Evolutionary conservation across 169 alveolate species (phyloP), one percentile per base, ranked within the genome.

Genomic region (Plasmodium vivax): DNA sequence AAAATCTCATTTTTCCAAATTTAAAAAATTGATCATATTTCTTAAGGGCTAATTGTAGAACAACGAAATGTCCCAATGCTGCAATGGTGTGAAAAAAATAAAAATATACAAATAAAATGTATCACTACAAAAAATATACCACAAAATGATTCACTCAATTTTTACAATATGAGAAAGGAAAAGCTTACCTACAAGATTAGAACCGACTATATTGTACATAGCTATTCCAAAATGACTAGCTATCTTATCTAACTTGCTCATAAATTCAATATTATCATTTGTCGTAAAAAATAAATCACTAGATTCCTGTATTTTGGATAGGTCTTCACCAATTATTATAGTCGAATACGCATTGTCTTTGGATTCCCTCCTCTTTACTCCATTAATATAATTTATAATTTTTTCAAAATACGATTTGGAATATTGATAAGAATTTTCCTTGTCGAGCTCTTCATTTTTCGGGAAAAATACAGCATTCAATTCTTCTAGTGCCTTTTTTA

Each of bases 201-300:
- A 36, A 10, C 92, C 92, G 3, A 83, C 32, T 23, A n/a, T 34
- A 83, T 51, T 83, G 41, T 36, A 56, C 30, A 83, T 10, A 0
- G 45, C 54, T n/a, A 83, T 34, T 19, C 54, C 81, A 27, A 30
- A 83, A 6, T 43, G 14, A 23, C 23, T 83, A 23, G 92, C 27
- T 83, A 56, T 27, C 32, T 83, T 36, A 36, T 83, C 92, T 10
- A 83, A 83, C 0, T 30, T 34, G 30, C 2, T 34, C 92, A 83
- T 51, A 83, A 54, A 56, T 9, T 19, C 10, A 30, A 83, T 23
- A 36, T 83, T 30, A 0, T 45, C 47, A 2, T 83, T 51, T 2
- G 62, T 54, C 4, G 92, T 19, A 30, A 83, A 83, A 83, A 56
- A 3, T 30, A 83, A 56, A 58, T 83, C 92, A 3, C 41, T 83